Base-by-base conservation (phyloP, 169 alveolate species). In the Perkinsus olseni region DNA sequence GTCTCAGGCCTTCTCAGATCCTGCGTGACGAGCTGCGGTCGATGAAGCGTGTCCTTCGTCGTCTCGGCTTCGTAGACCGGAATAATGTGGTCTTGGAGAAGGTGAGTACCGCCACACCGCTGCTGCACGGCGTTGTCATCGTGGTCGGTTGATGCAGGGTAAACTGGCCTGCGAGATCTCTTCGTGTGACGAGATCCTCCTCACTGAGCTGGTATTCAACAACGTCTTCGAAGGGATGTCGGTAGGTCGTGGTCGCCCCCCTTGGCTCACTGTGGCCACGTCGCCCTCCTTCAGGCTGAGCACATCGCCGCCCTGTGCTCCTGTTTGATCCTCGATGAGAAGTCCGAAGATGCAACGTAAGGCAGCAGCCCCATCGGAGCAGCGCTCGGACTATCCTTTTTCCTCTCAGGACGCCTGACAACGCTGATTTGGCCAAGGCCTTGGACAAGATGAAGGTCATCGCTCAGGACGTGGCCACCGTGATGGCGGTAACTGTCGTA, bases 81-180 rank as follows among this genome's bases (percentile, higher is more conserved):
- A 96, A 97, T 62, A 98, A 98, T 74, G 97, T 98, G 17, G 99
- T 98, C 74, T 97, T 97, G 48, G 94, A 97, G 96, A 98, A 95
- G 82, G 82, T 62, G 82, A 24, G 31, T 4, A 24, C 37, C 36
- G 82, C n/a, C n/a, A n/a, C 82, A 24, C 28, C 1, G 34, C 94
- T 96, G 50, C 11, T 40, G 50, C 21, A 11, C 3, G 21, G 50
- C 50, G 21, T 50, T 96, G 96, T 62, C 8, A 62, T 8, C 8
- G 34, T 13, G 0, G 34, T 62, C 31, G 28, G 34, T 62, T 62
- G 6, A 45, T 17, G 28, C 17, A 62, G 96, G 99, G 99, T 0
- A 98, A 99, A 94, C 97, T 99, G 40, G 99, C 99, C 31, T 99
- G 99, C 95, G 99, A 98, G 93, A 97, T 99, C 90, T 97, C 99